These are phyloP conservation scores for Tubosaeta brunneosetosa DNA, from an alignment of 768 basidiomycete genomes.

Conservation along the genomic window DNA sequence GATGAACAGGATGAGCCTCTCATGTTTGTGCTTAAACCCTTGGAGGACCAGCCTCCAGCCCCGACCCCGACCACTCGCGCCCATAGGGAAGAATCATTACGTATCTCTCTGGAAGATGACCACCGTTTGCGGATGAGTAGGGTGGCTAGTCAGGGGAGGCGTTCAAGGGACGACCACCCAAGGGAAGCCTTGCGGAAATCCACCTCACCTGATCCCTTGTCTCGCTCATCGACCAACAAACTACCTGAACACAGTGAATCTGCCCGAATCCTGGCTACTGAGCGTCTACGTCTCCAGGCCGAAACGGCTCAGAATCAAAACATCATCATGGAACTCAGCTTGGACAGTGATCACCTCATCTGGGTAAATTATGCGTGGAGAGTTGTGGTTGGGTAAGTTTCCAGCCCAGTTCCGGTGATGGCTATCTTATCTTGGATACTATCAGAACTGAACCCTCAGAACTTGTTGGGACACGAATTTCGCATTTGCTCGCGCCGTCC, in stretches of 20 bases:
- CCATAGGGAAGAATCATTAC: constrained; percentile 37
- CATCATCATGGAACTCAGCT: constrained; percentile 88
- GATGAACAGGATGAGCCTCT: constrained; percentile 89
- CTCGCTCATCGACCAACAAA: constrained; percentile 38
- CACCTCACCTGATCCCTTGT: constrained; percentile 33
- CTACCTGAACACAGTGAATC: constrained; percentile 62
- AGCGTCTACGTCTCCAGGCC: constrained; percentile 83
- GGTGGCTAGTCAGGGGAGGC: constrained; percentile 48
- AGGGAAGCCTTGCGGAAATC: constrained; percentile 43
- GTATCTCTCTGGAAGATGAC: constrained; percentile 29
- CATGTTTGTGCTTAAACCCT: constrained; percentile 89
- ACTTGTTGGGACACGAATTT: constrained; percentile 74
- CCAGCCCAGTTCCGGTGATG: neutral
- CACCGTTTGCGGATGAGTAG: constrained; percentile 44
- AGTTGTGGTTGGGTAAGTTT: constrained; percentile 79
- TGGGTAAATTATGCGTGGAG: constrained; percentile 97
- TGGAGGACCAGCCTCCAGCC: constrained; percentile 49
- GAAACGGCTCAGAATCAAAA: constrained; percentile 96
- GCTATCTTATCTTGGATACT: constrained; percentile 12
- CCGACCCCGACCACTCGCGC: constrained; percentile 37
- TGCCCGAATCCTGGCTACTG: constrained; percentile 80
- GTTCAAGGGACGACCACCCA: constrained; percentile 54
- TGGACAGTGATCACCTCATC: constrained; percentile 91
- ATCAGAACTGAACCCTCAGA: constrained; percentile 78
- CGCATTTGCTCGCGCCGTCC: constrained; percentile 69